Conservation (phyloP, 768 basidiomycete genomes). For the Cyathus striatus region DNA sequence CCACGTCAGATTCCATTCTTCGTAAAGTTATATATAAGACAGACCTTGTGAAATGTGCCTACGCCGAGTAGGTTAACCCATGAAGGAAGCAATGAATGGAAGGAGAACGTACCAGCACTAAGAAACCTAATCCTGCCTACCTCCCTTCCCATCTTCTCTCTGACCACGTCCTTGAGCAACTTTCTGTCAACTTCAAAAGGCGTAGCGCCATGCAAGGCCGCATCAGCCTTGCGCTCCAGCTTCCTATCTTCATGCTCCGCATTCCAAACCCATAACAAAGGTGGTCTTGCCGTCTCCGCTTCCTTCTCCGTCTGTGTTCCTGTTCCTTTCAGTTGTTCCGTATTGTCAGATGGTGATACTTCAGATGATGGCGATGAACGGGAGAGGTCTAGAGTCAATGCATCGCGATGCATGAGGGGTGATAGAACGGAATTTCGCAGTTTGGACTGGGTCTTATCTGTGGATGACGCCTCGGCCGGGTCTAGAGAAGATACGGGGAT, state of each 20-base stretch:
- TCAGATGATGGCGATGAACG: background rate
- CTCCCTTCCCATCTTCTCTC: constrained; percentile 59
- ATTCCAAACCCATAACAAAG: constrained; percentile 66
- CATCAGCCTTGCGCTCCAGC: constrained; percentile 60
- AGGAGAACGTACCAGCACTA: constrained; percentile 55
- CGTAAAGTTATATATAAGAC: too few species aligned
- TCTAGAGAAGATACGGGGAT: too few species aligned
- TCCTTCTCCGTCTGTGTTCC: too few species aligned
- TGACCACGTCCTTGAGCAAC: constrained; percentile 71
- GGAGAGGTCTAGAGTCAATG: constrained; percentile 10
- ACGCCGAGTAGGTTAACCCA: background rate
- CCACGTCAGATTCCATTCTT: too few species aligned
- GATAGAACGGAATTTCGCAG: constrained; percentile 14
- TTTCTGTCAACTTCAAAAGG: constrained; percentile 76
- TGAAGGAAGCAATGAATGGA: constrained; percentile 9
- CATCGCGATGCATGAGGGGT: constrained; percentile 31
- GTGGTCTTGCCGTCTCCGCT: constrained; percentile 10
- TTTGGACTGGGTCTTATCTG: constrained; percentile 13
- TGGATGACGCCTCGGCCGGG: constrained; percentile 15
- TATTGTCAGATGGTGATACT: constrained; percentile 6
- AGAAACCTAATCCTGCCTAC: constrained; percentile 72
- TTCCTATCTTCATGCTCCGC: constrained; percentile 66
- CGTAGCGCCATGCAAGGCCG: constrained; percentile 50
- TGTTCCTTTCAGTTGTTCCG: too few species aligned
- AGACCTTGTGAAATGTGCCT: constrained; percentile 85